Evolutionary conservation across 495 filamentous ascomycete genomes (phyloP), one percentile per base, ranked within the genome.

Genomic region (Trichoderma gamsii): DNA sequence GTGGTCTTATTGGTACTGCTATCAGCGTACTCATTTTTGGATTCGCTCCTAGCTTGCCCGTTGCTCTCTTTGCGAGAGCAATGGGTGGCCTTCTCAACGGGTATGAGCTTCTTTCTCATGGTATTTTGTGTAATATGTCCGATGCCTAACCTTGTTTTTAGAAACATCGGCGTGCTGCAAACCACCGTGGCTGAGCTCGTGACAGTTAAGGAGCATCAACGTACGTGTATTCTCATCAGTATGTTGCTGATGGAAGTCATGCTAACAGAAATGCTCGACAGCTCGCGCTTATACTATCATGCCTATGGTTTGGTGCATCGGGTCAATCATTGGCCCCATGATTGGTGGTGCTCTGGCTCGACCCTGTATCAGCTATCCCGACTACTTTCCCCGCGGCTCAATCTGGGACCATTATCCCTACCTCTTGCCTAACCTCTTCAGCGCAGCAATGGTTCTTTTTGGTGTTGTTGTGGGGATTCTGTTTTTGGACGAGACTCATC

Each of bases 231-330:
- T 43, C 21, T 29, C 64, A 23, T 15, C 29, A 3, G 12, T 27
- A 43, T 32, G 41, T n/a, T 23, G 21, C 32, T 29, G 41, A 35
- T 11, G 3, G 35, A 21, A 43, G 71, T 63, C 52, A 64, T 66
- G 70, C 77, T 81, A 67, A 79, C 70, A 51, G 16, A 13, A 16
- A 1, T 25, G 3, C 7, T 35, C 15, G 9, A 51, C 69, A 92
- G 90, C 92, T 67, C 90, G 89, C 61, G 96, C 93, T 59, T 99
- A 93, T 78, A 88, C 95, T 8, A 92, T 99, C 73, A 97, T 99
- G 95, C 95, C 95, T 1, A 91, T 97, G 72, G 89, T 97, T 35
- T 99, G 96, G 96, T 97, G 93, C 76, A 79, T 99, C 71, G 95
- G 95, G 88, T 86, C 84, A 51, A 96, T 98, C 70, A 82, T 98